Evolutionary conservation across 2,329 filamentous ascomycete species (phyloP).

Genomic region (Aspergillus novoparasiticus): DNA sequence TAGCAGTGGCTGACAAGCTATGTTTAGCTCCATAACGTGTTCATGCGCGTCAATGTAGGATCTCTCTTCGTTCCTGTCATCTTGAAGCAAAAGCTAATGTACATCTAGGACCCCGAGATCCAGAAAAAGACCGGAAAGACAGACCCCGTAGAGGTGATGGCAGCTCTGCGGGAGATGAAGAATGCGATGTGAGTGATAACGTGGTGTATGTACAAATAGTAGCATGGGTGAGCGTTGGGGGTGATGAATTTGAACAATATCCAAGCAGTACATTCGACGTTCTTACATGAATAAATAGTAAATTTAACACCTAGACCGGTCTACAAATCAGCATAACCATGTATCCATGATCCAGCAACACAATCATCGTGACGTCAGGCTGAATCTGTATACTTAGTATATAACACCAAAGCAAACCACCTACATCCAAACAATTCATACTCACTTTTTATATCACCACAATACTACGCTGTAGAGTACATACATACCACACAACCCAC

Average conservation of each 20-base stretch:
- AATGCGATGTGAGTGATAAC: conserved; percentile 42
- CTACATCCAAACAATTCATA: no score
- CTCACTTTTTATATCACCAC: no score
- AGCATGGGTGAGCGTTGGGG: neutral
- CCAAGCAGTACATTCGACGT: neutral
- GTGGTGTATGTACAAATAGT: neutral
- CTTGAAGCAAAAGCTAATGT: conserved; percentile 16
- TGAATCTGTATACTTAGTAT: conserved; percentile 8
- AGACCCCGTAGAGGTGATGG: conserved; percentile 82
- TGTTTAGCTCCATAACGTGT: conserved; percentile 82
- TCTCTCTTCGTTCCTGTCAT: neutral
- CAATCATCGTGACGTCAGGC: conserved; percentile 36
- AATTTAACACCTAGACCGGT: neutral
- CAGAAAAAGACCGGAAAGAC: conserved; percentile 82
- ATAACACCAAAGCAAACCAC: neutral
- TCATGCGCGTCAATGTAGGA: conserved; percentile 83
- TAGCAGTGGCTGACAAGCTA: conserved; percentile 2
- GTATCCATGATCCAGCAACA: conserved; percentile 2
- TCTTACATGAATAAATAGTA: neutral
- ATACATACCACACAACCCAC: no score
- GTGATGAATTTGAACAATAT: neutral
- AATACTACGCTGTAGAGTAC: no score
- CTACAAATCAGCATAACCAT: neutral
- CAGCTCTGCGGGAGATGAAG: conserved; percentile 85
- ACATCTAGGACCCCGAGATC: conserved; percentile 71